Conservation (phyloP, 2,329 filamentous ascomycete genomes). For the Stachybotrys echinatus region DNA sequence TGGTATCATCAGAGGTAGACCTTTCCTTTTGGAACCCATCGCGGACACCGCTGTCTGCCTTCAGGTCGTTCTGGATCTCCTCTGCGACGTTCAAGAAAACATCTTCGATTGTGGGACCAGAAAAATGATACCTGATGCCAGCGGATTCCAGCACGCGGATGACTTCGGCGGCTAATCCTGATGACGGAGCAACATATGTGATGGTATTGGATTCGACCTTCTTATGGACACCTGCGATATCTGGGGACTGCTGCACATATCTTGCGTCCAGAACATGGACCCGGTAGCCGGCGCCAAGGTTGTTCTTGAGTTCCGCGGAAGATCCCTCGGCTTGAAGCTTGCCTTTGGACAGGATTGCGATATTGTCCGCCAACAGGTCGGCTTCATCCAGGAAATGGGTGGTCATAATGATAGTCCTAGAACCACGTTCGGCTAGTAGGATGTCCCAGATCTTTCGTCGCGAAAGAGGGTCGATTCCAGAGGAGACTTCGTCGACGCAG, state of each 20-base stretch:
- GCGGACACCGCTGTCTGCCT: not conserved
- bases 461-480: constrained; percentile 67
- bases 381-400: constrained; percentile 77
- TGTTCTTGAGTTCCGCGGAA: constrained; percentile 63
- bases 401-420: constrained; percentile 63
- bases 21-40: constrained; percentile 2
- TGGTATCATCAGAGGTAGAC: not conserved
- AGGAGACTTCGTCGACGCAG: constrained; percentile 70
- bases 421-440: constrained; percentile 60
- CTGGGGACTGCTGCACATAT: constrained; percentile 34
- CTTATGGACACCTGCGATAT: constrained; percentile 47
- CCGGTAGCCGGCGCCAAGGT: constrained; percentile 44
- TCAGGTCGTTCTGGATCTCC: constrained; percentile 24
- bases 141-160: constrained; percentile 60
- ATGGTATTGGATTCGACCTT: constrained; percentile 60
- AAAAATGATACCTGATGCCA: constrained; percentile 61
- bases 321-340: constrained; percentile 62
- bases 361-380: constrained; percentile 65
- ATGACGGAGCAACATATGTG: constrained; percentile 63
- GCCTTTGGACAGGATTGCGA: constrained; percentile 65
- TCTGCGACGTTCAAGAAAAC: constrained; percentile 64
- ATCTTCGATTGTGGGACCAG: constrained; percentile 67
- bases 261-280: constrained; percentile 18
- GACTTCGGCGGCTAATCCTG: constrained; percentile 61
- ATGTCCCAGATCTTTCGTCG: constrained; percentile 49